A percentile compares a stretch with the other conserved stretches of the same genome.
phyloP scores from a whole-genome alignment of 495 filamentous ascomycete species.

The Penicillium desertorum region DNA sequence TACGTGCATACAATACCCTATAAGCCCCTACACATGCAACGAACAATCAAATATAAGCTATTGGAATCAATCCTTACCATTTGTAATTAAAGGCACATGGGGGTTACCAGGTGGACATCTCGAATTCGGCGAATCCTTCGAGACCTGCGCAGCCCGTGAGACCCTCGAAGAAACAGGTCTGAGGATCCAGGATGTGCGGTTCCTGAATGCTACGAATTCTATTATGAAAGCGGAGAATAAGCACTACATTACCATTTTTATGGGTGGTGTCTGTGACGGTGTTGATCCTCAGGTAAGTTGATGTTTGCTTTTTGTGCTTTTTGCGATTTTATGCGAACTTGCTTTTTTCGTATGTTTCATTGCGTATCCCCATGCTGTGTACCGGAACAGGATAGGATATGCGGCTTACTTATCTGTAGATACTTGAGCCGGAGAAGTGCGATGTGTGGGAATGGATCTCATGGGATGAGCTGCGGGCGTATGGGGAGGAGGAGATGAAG shows the following conservation, averaged over 20 bases:
- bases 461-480: conserved; percentile 44
- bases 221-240: conserved; percentile 51
- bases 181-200: conserved; percentile 42
- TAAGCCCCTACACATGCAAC: neutral
- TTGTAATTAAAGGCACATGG: conserved; percentile 47
- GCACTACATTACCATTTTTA: conserved; percentile 69
- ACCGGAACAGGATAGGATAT: neutral
- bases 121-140: conserved; percentile 59
- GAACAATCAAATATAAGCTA: neutral
- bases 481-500: conserved; percentile 12
- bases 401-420: conserved; percentile 12
- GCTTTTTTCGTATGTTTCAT: neutral
- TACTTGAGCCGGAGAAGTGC: conserved; percentile 65
- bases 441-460: conserved; percentile 60
- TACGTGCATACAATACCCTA: conserved; percentile 11
- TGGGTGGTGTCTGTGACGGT: conserved; percentile 46
- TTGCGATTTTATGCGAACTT: neutral
- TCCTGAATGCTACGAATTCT: conserved; percentile 59
- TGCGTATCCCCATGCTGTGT: neutral
- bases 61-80: neutral
- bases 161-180: conserved; percentile 67
- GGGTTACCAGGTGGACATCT: conserved; percentile 69
- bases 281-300: conserved; percentile 51
- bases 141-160: conserved; percentile 62
- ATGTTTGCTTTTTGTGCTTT: conserved; percentile 1